These are phyloP conservation scores for Astragalus membranaceus DNA, from an alignment of 306 rosid species.

Conservation along the genomic window DNA sequence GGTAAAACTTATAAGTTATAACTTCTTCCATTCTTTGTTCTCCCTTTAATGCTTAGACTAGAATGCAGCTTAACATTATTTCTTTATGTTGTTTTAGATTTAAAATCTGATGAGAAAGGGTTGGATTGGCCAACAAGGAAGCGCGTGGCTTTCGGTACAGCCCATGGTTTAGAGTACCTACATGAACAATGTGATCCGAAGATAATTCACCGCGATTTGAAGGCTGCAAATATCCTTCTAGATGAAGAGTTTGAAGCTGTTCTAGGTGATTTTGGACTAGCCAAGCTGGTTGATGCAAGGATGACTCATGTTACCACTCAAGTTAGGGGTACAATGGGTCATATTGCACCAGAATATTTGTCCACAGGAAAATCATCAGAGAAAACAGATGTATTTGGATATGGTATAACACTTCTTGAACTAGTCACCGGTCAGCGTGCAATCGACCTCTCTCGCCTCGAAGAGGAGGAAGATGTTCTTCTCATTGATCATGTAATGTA, in stretches of 20 bases:
- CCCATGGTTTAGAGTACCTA: conserved; percentile 70
- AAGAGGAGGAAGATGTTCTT: conserved; percentile 91
- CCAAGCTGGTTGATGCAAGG: conserved; percentile 66
- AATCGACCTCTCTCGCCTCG: conserved; percentile 73
- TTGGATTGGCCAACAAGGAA: conserved; percentile 47
- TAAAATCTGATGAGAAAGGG: conserved; percentile 41
- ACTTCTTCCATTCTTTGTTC: background rate
- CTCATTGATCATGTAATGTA: conserved; percentile 95
- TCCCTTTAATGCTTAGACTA: too few relatives aligned
- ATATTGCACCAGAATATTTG: conserved; percentile 92
- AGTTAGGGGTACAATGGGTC: conserved; percentile 96
- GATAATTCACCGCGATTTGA: conserved; percentile 90
- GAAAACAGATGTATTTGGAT: conserved; percentile 90
- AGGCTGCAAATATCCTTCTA: conserved; percentile 88
- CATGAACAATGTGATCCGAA: conserved; percentile 88
- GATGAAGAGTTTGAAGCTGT: conserved; percentile 85
- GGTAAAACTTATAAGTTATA: conserved; percentile 34
- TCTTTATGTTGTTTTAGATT: conserved; percentile 22
- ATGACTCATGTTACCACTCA: conserved; percentile 92
- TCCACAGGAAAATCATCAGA: conserved; percentile 90
- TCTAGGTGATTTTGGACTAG: conserved; percentile 90
- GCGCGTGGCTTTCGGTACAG: conserved; percentile 44
- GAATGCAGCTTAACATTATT: conserved; percentile 7
- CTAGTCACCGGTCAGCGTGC: conserved; percentile 91
- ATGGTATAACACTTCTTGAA: conserved; percentile 91